Conservation (phyloP, 495 filamentous ascomycete species). For the Astrothelium subdiscretum region DNA sequence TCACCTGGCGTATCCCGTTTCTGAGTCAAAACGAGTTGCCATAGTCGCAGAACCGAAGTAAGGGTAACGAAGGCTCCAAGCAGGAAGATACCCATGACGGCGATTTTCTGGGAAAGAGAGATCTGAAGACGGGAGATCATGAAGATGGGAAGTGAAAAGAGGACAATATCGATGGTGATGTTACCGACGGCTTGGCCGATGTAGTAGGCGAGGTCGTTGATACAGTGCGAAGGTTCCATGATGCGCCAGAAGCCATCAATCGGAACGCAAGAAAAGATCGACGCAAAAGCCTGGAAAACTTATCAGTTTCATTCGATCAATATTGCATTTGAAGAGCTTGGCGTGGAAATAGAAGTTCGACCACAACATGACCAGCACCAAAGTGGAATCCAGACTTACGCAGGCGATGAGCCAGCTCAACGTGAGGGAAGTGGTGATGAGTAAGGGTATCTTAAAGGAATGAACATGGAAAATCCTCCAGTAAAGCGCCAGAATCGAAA, state of each 20-base stretch:
- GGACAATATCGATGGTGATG: constrained; percentile 20
- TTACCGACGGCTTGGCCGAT: constrained; percentile 16
- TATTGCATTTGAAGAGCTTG: neutral
- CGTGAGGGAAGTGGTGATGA: neutral
- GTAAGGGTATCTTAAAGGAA: neutral
- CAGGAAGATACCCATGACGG: constrained; percentile 41
- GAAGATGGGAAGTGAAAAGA: constrained; percentile 31
- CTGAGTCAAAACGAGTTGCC: constrained; percentile 27
- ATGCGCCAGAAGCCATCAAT: neutral
- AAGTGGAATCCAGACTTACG: neutral
- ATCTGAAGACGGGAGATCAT: constrained; percentile 34
- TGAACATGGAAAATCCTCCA: neutral
- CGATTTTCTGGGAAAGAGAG: constrained; percentile 35
- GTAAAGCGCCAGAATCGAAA: neutral
- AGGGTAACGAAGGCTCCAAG: constrained; percentile 39
- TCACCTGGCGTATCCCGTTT: constrained; percentile 16
- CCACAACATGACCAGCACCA: too few relatives aligned
- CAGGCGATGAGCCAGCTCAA: constrained; percentile 1
- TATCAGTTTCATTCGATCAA: neutral
- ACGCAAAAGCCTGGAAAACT: neutral
- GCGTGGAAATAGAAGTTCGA: neutral
- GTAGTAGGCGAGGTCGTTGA: constrained; percentile 14
- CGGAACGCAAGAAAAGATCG: neutral
- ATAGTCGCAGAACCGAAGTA: constrained; percentile 31
- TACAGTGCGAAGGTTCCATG: constrained; percentile 6